Evolutionary conservation across 2,329 filamentous ascomycete genomes (phyloP).

Genomic region (Dothideomycetes sp.): DNA sequence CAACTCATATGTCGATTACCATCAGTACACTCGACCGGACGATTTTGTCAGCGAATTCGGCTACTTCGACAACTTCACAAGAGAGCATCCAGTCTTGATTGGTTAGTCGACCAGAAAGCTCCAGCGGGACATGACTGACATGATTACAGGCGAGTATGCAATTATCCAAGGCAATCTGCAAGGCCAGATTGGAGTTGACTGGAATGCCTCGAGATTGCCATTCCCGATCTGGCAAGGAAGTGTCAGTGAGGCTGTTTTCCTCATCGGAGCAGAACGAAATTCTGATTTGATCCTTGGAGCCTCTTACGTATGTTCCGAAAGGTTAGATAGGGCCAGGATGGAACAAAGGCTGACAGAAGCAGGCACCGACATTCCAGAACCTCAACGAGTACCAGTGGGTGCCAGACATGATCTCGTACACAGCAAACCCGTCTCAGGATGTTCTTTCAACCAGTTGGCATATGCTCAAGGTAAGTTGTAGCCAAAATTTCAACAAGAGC

Average conservation of each 20-base stretch:
- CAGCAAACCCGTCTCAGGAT: constrained; percentile 26
- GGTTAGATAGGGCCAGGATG: too few relatives aligned
- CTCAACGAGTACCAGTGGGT: constrained; percentile 18
- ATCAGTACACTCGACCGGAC: constrained; percentile 25
- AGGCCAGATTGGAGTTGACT: constrained; percentile 36
- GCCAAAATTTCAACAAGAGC: not conserved
- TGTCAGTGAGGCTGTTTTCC: constrained; percentile 54
- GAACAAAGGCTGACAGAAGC: not conserved
- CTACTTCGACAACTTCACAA: constrained; percentile 36
- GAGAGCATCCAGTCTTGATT: constrained; percentile 27
- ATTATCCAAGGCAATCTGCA: constrained; percentile 40
- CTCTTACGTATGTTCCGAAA: constrained; percentile 34
- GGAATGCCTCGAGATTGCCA: constrained; percentile 10
- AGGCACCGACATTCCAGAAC: constrained; percentile 19
- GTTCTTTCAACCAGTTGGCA: constrained; percentile 19
- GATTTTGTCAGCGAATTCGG: constrained; percentile 21
- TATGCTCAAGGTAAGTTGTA: constrained; percentile 19
- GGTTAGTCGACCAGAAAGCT: constrained; percentile 16
- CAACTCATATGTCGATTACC: constrained; percentile 23
- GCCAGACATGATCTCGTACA: constrained; percentile 31
- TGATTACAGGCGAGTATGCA: constrained; percentile 39
- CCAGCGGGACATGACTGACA: not conserved
- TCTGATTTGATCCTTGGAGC: constrained; percentile 46
- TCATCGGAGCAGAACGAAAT: constrained; percentile 54
- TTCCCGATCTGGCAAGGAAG: constrained; percentile 40